Conservation (phyloP, 1,284 basidiomycete species). For the Fomitopsis palustris region DNA sequence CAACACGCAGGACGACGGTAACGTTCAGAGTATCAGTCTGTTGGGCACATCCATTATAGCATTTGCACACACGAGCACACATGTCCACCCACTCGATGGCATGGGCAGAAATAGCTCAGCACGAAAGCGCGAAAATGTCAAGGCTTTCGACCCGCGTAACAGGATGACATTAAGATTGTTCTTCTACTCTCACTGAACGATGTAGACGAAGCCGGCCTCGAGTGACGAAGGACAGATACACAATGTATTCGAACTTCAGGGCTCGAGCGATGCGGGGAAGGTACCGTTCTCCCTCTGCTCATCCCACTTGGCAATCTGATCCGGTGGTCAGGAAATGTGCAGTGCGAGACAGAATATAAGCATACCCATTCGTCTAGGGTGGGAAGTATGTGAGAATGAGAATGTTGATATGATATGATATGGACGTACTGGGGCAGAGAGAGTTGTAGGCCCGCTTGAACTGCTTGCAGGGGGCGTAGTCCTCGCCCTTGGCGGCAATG, state of each 20-base stretch:
- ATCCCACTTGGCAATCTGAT: conserved; percentile 82
- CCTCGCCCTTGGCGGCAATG: conserved; percentile 95
- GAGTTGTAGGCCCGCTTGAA: conserved; percentile 97
- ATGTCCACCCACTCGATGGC: no score
- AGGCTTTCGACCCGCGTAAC: not conserved
- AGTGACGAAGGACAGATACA: not conserved
- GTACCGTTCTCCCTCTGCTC: conserved; percentile 90
- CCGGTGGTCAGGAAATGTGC: conserved; percentile 5
- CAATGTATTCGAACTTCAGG: conserved; percentile 35
- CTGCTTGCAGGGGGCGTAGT: conserved; percentile 97
- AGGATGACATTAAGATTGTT: not conserved
- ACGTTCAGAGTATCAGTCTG: no score
- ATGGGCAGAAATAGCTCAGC: no score
- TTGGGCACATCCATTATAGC: no score
- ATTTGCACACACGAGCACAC: no score
- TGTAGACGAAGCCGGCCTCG: not conserved
- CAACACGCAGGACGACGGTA: no score
- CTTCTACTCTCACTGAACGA: not conserved
- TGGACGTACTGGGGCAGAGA: conserved; percentile 92
- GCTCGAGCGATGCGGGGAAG: conserved; percentile 89
- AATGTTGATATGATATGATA: conserved; percentile 4
- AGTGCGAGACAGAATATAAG: not conserved
- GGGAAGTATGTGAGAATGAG: not conserved
- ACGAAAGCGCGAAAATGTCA: no score
- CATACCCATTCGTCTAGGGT: conserved; percentile 53